Conservation (phyloP, 345 rosid species). For the Gynandropsis gynandra region DNA sequence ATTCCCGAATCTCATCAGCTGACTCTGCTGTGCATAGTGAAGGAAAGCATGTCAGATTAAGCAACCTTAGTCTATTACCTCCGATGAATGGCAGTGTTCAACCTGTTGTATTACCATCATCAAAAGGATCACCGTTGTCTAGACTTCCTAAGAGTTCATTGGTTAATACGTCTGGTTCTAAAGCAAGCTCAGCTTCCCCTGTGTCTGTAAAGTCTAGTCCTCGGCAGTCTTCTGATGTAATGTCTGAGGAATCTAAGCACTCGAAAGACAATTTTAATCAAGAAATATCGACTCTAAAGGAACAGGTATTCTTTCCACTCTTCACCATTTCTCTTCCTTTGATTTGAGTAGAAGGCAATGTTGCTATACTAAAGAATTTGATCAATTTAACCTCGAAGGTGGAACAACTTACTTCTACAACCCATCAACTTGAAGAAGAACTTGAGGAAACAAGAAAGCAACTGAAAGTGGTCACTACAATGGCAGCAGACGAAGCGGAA, state of each 20-base stretch:
- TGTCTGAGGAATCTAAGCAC: conserved; percentile 43
- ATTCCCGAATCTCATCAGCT: conserved; percentile 40
- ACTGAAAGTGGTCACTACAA: conserved; percentile 56
- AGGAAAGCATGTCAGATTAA: conserved; percentile 28
- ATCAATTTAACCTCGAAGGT: conserved; percentile 42
- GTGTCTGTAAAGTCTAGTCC: conserved; percentile 51
- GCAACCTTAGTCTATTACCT: conserved; percentile 33
- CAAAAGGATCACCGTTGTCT: conserved; percentile 29
- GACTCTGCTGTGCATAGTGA: conserved; percentile 41
- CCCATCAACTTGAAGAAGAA: conserved; percentile 59
- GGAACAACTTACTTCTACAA: conserved; percentile 51
- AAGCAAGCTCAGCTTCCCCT: conserved; percentile 39
- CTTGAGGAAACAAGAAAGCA: conserved; percentile 54
- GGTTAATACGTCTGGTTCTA: conserved; percentile 35
- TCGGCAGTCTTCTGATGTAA: conserved; percentile 34
- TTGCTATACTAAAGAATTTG: not conserved
- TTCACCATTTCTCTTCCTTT: not conserved
- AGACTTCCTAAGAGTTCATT: conserved; percentile 35
- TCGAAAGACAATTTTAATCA: conserved; percentile 38
- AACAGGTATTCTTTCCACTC: conserved; percentile 41
- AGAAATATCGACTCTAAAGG: conserved; percentile 52
- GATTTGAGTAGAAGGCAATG: conserved; percentile 1
- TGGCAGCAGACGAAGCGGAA: conserved; percentile 77
- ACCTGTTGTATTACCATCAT: conserved; percentile 24
- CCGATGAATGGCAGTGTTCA: conserved; percentile 32